A percentile compares a stretch with the other conserved stretches of the same genome.
These are phyloP conservation scores for Xylaria intraflava DNA, from an alignment of 495 filamentous ascomycete genomes.

Conservation along the genomic window DNA sequence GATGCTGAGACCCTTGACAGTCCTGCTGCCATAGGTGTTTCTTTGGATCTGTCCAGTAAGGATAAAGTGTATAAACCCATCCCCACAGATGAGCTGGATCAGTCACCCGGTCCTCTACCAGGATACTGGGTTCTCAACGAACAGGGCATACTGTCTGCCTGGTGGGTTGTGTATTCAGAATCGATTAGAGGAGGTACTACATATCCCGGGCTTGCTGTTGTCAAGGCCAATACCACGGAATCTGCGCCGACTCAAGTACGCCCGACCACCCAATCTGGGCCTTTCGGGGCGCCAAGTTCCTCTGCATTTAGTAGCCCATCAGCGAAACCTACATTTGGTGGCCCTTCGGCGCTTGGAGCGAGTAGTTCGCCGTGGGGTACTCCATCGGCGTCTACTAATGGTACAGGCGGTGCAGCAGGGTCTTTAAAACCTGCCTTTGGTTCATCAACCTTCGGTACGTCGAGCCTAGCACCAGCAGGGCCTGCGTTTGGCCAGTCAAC, in stretches of 20 bases:
- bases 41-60: conserved; percentile 73
- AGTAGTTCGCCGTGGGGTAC: conserved; percentile 37
- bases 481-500: conserved; percentile 50
- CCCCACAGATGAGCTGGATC: conserved; percentile 62
- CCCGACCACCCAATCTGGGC: conserved; percentile 25
- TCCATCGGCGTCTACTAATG: conserved; percentile 16
- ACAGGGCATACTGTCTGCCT: conserved; percentile 74
- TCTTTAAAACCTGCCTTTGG: conserved; percentile 34
- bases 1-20: conserved; percentile 55
- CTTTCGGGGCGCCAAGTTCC: conserved; percentile 15
- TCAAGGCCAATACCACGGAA: conserved; percentile 22
- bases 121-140: conserved; percentile 81
- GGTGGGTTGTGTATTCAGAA: conserved; percentile 89
- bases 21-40: conserved; percentile 73
- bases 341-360: conserved; percentile 30
- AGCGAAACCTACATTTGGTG: conserved; percentile 31
- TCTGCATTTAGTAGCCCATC: conserved; percentile 29
- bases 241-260: conserved; percentile 19
- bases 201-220: conserved; percentile 61
- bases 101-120: conserved; percentile 75
- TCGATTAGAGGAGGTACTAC: conserved; percentile 65
- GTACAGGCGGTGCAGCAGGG: conserved; percentile 44
- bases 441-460: conserved; percentile 31
- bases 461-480: conserved; percentile 22
- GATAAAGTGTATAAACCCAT: conserved; percentile 76